Base-by-base conservation (phyloP, 129 eudicot species). In the Arctium lappa region DNA sequence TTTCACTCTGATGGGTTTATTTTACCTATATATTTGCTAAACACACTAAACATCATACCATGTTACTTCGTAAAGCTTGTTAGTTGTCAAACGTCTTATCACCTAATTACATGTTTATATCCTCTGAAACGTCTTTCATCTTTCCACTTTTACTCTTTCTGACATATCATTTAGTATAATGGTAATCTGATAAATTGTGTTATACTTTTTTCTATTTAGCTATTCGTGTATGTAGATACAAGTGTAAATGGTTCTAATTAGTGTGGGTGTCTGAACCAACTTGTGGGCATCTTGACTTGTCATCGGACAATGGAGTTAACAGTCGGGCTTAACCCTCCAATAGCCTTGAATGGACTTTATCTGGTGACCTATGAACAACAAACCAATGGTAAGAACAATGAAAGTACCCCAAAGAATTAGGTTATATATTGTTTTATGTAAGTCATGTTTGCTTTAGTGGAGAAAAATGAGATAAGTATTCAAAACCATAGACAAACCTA, bases 41-140 rank as follows among this genome's bases (percentile, higher is more conserved):
- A 78, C 56, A 33, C 36, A 30, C 62, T 33, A 2, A 40, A 79
- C 33, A 72, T 13, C 27, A 18, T 13, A 80, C 37, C 53, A 48
- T 80, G 27, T 69, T 70, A 4, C 66, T 71, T 44, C 8, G 27
- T 48, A 11, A 80, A 80, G 66, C 53, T 44, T 46, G 53, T 79
- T 80, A 48, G 36, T 46, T 48, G 72, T 80, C 70, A 46, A 44
- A 80, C 36, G 70, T 80, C 50, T 69, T 44, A 44, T 79, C 36
- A 31, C 76, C 76, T 44, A 79, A 79, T 70, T 42, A 13, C 3
- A 46, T 46, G 40, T 79, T 13, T 70, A 32, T 8, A 69, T 16
- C 48, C 2, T 62, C n/a, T 29, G 7, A 15, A 30, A 37, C 6
- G 68, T 30, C 71, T 8, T 50, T 53, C 46, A 33, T 33, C n/a